Evolutionary conservation across 352 stramenopile genomes (phyloP).

Genomic region (Pythium chondricola): DNA sequence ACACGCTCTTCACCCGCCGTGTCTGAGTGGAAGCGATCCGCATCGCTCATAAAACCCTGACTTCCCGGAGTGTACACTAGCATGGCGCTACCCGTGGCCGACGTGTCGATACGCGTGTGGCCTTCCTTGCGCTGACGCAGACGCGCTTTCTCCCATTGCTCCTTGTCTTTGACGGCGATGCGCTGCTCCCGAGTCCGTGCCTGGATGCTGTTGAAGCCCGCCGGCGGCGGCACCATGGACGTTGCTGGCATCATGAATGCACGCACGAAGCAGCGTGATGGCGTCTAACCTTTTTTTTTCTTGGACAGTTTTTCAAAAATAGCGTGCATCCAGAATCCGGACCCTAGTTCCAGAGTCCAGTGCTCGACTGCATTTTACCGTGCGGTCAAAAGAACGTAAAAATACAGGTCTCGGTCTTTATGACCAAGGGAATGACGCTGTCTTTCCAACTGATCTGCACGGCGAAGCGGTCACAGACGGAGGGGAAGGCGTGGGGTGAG

Average conservation of each 20-base stretch:
- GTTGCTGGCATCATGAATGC: slow-evolving; percentile 5
- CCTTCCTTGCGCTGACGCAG: slow-evolving; percentile 59
- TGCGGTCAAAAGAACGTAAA: slow-evolving; percentile 65
- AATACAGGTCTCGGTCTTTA: slow-evolving; percentile 70
- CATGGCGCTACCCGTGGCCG: slow-evolving; percentile 57
- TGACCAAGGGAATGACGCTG: slow-evolving; percentile 65
- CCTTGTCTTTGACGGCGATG: slow-evolving; percentile 68
- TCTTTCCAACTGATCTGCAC: slow-evolving; percentile 58
- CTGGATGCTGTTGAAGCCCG: slow-evolving; percentile 82
- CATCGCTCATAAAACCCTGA: slow-evolving; percentile 79
- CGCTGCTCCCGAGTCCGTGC: slow-evolving; percentile 60
- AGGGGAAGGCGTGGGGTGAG: slow-evolving; percentile 60
- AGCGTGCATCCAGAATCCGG: background rate
- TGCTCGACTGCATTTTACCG: too few species aligned
- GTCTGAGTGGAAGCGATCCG: slow-evolving; percentile 88
- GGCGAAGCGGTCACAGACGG: slow-evolving; percentile 27
- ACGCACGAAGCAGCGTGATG: too few species aligned
- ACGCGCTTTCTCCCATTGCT: slow-evolving; percentile 71
- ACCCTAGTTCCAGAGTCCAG: too few species aligned
- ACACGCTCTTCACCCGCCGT: slow-evolving; percentile 83
- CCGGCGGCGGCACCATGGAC: background rate
- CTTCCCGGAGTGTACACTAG: slow-evolving; percentile 49
- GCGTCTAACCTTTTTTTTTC: background rate
- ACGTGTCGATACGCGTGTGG: slow-evolving; percentile 66
- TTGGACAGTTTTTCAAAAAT: slow-evolving; percentile 2